A percentile compares a stretch with the other conserved stretches of the same genome.
Conservation (phyloP, 2,329 filamentous ascomycete genomes). For the Pseudogymnoascus sp. region DNA sequence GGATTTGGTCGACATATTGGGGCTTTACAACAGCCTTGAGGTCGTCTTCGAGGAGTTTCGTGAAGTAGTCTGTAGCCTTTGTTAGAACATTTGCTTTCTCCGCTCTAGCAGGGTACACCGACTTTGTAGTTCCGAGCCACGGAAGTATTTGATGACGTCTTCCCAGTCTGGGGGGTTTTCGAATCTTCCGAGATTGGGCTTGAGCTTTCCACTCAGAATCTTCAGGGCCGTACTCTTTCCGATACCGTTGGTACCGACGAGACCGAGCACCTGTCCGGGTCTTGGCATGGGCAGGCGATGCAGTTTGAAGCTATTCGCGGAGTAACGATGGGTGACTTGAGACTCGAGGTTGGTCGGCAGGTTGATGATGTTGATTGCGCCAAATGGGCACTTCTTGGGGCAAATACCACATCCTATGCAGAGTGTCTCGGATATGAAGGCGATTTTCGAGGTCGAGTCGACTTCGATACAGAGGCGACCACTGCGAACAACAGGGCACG, state of each 20-base stretch:
- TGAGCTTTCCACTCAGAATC: slow-evolving; percentile 96
- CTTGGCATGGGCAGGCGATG: slow-evolving; percentile 93
- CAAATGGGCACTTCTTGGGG: slow-evolving; percentile 97
- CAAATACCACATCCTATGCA: slow-evolving; percentile 99
- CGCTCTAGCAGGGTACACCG: slow-evolving; percentile 29
- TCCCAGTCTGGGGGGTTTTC: slow-evolving; percentile 99
- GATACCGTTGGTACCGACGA: slow-evolving; percentile 99
- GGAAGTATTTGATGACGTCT: slow-evolving; percentile 96
- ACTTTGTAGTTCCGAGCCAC: slow-evolving; percentile 96
- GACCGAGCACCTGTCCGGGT: slow-evolving; percentile 87
- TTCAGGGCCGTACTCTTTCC: slow-evolving; percentile 99
- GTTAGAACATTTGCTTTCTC: slow-evolving; percentile 11
- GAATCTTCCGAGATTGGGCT: slow-evolving; percentile 91
- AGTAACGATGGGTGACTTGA: slow-evolving; percentile 96
- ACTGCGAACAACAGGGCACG: slow-evolving; percentile 91
- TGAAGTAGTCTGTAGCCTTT: slow-evolving; percentile 74
- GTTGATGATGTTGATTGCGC: slow-evolving; percentile 99
- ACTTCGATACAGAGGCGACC: slow-evolving; percentile 98
- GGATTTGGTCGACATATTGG: slow-evolving; percentile 98
- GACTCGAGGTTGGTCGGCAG: slow-evolving; percentile 98
- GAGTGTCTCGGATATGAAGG: slow-evolving; percentile 92
- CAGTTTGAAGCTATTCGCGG: slow-evolving; percentile 99
- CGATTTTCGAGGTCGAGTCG: slow-evolving; percentile 76
- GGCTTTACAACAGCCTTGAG: slow-evolving; percentile 98
- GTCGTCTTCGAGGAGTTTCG: slow-evolving; percentile 93